Conservation (phyloP, 1,284 basidiomycete genomes). For the Puccinia novopanici region DNA sequence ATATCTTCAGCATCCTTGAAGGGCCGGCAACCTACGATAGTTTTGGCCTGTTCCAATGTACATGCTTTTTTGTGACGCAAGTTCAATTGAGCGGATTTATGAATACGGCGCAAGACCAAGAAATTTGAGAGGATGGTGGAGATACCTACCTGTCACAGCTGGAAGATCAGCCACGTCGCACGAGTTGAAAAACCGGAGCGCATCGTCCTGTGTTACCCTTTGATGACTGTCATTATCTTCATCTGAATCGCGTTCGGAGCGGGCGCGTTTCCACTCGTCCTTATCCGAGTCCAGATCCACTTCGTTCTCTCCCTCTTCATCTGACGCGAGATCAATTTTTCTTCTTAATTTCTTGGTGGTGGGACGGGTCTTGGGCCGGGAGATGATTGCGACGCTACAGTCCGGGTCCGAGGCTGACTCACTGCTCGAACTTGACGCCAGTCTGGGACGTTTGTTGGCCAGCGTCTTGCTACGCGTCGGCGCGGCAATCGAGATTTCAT, state of each 20-base stretch:
- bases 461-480: neutral
- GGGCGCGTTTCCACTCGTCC: slow-evolving; percentile 25
- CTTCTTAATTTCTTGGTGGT: slow-evolving; percentile 12
- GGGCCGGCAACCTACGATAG: slow-evolving; percentile 78
- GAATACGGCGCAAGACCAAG: slow-evolving; percentile 4
- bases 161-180: slow-evolving; percentile 73
- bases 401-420: slow-evolving; percentile 11
- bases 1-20: slow-evolving; percentile 78
- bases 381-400: neutral
- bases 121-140: slow-evolving; percentile 52
- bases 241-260: slow-evolving; percentile 1
- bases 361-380: neutral
- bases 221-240: slow-evolving; percentile 52
- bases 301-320: neutral
- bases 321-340: slow-evolving; percentile 11
- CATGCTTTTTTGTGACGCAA: slow-evolving; percentile 67
- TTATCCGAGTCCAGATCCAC: slow-evolving; percentile 9
- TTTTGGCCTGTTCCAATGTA: slow-evolving; percentile 74
- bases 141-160: slow-evolving; percentile 77
- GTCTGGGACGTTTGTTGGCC: slow-evolving; percentile 12
- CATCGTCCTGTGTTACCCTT: slow-evolving; percentile 61
- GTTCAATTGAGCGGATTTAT: slow-evolving; percentile 37
- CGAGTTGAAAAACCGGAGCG: slow-evolving; percentile 83
- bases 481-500: neutral
- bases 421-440: slow-evolving; percentile 4